Base-by-base conservation (phyloP, 306 rosid species). In the Cyamopsis tetragonoloba region DNA sequence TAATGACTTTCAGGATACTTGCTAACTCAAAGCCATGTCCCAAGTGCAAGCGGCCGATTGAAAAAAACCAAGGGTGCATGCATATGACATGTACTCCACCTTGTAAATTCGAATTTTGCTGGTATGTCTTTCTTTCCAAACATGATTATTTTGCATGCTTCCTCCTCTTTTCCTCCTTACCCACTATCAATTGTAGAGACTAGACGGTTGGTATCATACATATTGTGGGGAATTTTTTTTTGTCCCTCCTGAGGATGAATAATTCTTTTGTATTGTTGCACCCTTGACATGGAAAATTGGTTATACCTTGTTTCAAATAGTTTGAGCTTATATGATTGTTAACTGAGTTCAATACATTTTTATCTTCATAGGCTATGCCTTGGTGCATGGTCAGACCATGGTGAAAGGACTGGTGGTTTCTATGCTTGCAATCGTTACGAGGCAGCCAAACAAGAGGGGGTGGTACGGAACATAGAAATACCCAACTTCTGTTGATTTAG, bases 1-100 rank as follows among this genome's bases (percentile, higher is more conserved):
- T 61, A 38, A 28, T 75, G 73, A 43, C 47, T 58, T 70, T 53
- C 81, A 84, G 88, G 97, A 91, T 91, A 46, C 87, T 91, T 42
- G 96, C 89, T 17, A 86, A 88, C 72, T 86, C 97, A 62, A 88
- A 91, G 82, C 89, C 97, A 3, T 91, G 97, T 70, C 97, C 97
- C 24, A 80, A 88, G 70, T 91, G 97, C 91, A 86, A 86, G 89
- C 80, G 93, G 39, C 88, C 96, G 3, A 91, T 91, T 51, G 97
- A 91, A 75, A 91, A 91, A 67, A 83, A 83, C 79, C 91, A 80
- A 46, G 97, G 97, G 8, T 91, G 97, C 76, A 91, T 84, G 88
- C 97, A 91, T 77, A 91, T 91, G 93, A 86, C 86, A 23, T 91
- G 97, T 64, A 83, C 88, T 6, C 87, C 88, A 12, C 97, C 97